phyloP scores from a whole-genome alignment of 2,329 filamentous ascomycete species.

The Aspergillus persii region DNA sequence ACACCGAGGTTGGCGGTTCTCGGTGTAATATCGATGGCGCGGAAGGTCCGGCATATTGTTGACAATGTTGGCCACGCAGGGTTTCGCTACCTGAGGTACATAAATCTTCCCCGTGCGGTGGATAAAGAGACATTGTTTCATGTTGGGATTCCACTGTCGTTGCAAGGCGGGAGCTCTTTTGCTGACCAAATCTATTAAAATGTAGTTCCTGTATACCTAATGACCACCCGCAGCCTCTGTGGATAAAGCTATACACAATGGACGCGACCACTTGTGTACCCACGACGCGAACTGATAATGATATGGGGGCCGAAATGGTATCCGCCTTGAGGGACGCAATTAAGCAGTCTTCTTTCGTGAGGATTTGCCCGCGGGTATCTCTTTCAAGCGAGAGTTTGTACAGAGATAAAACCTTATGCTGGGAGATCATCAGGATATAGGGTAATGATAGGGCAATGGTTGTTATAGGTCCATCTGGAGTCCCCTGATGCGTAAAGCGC shows the following conservation, averaged over 20 bases:
- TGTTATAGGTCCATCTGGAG: slow-evolving; percentile 64
- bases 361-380: slow-evolving; percentile 3
- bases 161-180: slow-evolving; percentile 37
- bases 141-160: slow-evolving; percentile 42
- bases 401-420: slow-evolving; percentile 69
- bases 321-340: slow-evolving; percentile 78
- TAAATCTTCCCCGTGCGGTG: slow-evolving; percentile 9
- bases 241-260: slow-evolving; percentile 80
- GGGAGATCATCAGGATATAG: slow-evolving; percentile 76
- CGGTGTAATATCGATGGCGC: slow-evolving; percentile 34
- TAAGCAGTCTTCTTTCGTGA: slow-evolving; percentile 46
- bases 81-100: slow-evolving; percentile 22
- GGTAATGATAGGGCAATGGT: slow-evolving; percentile 71
- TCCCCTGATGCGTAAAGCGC: slow-evolving; percentile 60
- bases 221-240: slow-evolving; percentile 76
- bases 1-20: slow-evolving; percentile 60
- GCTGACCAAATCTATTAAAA: slow-evolving; percentile 52
- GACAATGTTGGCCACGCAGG: slow-evolving; percentile 17
- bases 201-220: slow-evolving; percentile 88
- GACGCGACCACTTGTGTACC: slow-evolving; percentile 68
- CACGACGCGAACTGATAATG: slow-evolving; percentile 74
- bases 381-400: slow-evolving; percentile 58
- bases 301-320: slow-evolving; percentile 73
- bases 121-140: slow-evolving; percentile 20
- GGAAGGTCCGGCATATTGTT: slow-evolving; percentile 12